These are phyloP conservation scores for Quercus suber DNA, from an alignment of 306 rosid genomes.

Conservation along the genomic window DNA sequence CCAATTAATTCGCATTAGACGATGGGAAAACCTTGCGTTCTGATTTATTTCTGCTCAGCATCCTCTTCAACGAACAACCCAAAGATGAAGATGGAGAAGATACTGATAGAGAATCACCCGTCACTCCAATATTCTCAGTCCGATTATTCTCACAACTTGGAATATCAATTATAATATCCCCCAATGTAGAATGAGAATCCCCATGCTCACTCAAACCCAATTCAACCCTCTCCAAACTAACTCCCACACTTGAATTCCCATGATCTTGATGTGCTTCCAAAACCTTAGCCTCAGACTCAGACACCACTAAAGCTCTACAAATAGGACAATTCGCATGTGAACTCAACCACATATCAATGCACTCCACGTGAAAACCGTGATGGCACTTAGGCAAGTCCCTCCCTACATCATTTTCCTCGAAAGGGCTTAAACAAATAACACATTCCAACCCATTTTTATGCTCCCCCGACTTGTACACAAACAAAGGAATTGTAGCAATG, in stretches of 20 bases:
- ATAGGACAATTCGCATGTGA: conserved; percentile 82
- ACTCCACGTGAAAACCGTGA: conserved; percentile 75
- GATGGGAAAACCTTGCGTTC: conserved; percentile 51
- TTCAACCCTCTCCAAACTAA: background rate
- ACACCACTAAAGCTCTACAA: conserved; percentile 60
- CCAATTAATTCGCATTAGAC: conserved; percentile 28
- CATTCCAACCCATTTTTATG: conserved; percentile 44
- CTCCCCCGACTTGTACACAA: conserved; percentile 36
- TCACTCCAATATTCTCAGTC: background rate
- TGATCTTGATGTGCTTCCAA: background rate
- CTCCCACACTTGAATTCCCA: background rate
- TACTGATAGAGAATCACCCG: conserved; percentile 23
- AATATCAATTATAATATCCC: conserved; percentile 35
- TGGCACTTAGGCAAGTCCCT: conserved; percentile 66
- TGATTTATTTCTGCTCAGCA: conserved; percentile 40
- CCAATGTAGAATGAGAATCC: conserved; percentile 26
- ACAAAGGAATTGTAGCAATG: conserved; percentile 62
- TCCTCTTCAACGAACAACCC: conserved; percentile 68
- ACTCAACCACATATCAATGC: conserved; percentile 87
- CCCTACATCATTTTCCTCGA: conserved; percentile 67
- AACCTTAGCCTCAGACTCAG: background rate
- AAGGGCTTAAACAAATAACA: conserved; percentile 70
- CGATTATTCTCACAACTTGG: conserved; percentile 29
- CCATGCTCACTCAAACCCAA: conserved; percentile 3
- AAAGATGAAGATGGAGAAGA: conserved; percentile 42